Base-by-base conservation (phyloP, 1,284 basidiomycete genomes). In the Leccinum fallax region DNA sequence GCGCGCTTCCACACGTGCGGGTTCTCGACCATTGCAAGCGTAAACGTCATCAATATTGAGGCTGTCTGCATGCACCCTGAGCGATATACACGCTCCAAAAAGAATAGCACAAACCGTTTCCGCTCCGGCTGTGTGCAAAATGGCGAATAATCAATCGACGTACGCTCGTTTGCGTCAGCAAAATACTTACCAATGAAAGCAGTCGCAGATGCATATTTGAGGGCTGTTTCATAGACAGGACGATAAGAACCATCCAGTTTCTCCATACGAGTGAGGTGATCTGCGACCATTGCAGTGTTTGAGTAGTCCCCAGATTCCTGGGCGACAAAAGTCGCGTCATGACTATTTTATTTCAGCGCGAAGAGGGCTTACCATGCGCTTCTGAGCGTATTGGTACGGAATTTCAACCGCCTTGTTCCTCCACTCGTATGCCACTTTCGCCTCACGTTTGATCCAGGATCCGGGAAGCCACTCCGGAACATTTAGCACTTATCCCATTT, bases 391-490 rank as follows among this genome's bases (percentile, higher is more conserved):
- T n/a, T 49, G 26, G 11, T 63, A 68, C 0, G 69, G 66, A 2
- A 5, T 32, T 3, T 69, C 61, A 1, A 64, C 9, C 36, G 60
- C 56, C n/a, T 62, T 53, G 19, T 32, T 13, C 10, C 49, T 57
- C 54, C 40, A 62, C 6, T 26, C 43, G 9, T 38, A 36, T 3
- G 59, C 61, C 19, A 57, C n/a, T 8, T 54, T 49, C 8, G 66
- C 52, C 8, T 55, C 52, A 5, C 40, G 49, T 28, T 52, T 61
- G 9, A 61, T n/a, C 26, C 32, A 55, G 4, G 66, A 58, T 1
- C 66, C 66, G 2, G 66, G 66, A 15, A 65, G 30, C 66, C 66
- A 67, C n/a, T 59, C 54, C 11, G 66, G 66, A 5, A 68, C 34
- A 32, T 54, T 38, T 9, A 66, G 19, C 10, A 67, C 66, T 62